A percentile compares a stretch with the other conserved stretches of the same genome.
phyloP scores from a whole-genome alignment of 2,329 filamentous ascomycete genomes.

The Aspergillus fijiensis region DNA sequence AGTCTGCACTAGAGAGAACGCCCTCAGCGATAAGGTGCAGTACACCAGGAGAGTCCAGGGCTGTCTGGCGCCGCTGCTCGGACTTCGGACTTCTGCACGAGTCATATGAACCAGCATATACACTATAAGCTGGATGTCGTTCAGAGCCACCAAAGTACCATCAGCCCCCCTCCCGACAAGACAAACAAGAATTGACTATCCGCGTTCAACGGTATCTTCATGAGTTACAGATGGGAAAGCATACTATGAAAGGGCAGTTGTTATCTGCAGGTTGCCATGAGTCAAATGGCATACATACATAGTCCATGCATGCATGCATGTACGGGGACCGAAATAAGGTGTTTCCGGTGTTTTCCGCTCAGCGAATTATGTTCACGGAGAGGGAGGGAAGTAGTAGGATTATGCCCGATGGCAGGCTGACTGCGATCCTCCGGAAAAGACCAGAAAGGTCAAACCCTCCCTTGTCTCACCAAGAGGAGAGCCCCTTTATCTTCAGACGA shows the following conservation, averaged over 20 bases:
- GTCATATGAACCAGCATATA: neutral
- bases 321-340: conserved; percentile 12
- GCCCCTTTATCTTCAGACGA: neutral
- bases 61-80: neutral
- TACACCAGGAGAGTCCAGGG: neutral
- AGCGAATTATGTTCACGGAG: conserved; percentile 4
- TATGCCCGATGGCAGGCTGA: neutral
- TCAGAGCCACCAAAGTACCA: neutral
- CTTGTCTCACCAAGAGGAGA: neutral
- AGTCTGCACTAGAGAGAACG: neutral
- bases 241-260: neutral
- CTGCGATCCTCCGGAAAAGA: neutral
- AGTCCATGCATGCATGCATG: conserved; percentile 17
- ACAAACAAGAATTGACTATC: neutral
- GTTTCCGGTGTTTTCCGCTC: conserved; percentile 8
- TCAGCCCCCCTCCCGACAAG: neutral
- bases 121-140: neutral
- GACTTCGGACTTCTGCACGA: conserved; percentile 1
- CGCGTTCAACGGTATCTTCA: neutral
- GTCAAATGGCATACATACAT: conserved; percentile 19
- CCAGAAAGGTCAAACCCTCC: neutral
- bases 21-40: neutral
- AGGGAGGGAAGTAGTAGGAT: neutral
- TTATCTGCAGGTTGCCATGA: conserved; percentile 19
- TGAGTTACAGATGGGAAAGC: neutral